Evolutionary conservation across 2,329 filamentous ascomycete genomes (phyloP).

Genomic region (Didymella keratinophila): DNA sequence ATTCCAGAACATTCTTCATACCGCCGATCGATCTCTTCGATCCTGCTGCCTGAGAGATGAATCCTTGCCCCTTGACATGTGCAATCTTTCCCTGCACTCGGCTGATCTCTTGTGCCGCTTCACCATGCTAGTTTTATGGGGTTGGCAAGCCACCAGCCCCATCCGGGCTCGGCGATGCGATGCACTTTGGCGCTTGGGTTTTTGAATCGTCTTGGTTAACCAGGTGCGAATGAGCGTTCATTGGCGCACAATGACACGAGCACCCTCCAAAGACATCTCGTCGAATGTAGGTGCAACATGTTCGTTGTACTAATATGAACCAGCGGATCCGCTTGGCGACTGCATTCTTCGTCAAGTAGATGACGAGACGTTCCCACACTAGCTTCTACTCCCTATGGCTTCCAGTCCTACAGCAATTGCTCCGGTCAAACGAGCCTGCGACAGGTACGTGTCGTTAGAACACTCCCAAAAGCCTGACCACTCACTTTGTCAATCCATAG

Average conservation of each 20-base stretch:
- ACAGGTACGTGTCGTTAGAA: conserved; percentile 44
- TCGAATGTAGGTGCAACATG: conserved; percentile 41
- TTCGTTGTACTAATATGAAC: conserved; percentile 35
- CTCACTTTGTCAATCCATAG: conserved; percentile 29
- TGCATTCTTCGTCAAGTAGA: conserved; percentile 32
- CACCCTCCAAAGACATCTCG: conserved; percentile 35
- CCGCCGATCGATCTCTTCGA: too few relatives aligned
- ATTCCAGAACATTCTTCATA: too few relatives aligned
- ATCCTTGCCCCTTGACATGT: too few relatives aligned
- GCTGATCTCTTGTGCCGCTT: too few relatives aligned
- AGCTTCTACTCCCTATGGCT: conserved; percentile 34
- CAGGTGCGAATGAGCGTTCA: conserved; percentile 41
- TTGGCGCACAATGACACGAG: conserved; percentile 45
- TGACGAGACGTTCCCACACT: conserved; percentile 32
- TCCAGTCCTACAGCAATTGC: conserved; percentile 44
- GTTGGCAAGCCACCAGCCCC: conserved; percentile 22
- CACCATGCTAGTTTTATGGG: conserved; percentile 29
- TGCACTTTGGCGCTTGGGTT: conserved; percentile 44
- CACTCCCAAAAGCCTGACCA: conserved; percentile 4
- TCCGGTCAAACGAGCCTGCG: conserved; percentile 53
- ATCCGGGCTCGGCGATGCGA: conserved; percentile 26
- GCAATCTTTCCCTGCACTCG: too few relatives aligned
- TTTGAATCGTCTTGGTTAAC: conserved; percentile 43
- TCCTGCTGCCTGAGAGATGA: too few relatives aligned
- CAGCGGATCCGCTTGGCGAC: conserved; percentile 38